These are phyloP conservation scores for Nothophytophthora sp. DNA, from an alignment of 352 stramenopile genomes.

Conservation along the genomic window DNA sequence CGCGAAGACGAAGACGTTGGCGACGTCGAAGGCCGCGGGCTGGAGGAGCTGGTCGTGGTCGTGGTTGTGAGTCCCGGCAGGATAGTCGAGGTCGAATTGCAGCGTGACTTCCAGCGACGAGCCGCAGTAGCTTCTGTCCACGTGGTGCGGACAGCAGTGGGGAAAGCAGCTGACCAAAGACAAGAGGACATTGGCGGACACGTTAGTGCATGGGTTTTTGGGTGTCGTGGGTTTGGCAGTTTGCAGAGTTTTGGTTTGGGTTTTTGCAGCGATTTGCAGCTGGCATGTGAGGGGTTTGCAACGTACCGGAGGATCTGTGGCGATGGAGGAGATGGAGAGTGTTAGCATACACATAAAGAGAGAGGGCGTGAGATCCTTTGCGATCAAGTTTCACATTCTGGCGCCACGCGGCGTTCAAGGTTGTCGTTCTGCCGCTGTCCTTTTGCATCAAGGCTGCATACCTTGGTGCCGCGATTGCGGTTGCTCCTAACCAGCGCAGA, in stretches of 20 bases:
- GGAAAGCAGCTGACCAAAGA: conserved; percentile 38
- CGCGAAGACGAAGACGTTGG: conserved; percentile 13
- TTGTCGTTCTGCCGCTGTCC: too few relatives aligned
- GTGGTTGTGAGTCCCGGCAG: neutral
- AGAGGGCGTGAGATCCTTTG: neutral
- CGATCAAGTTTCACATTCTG: too few relatives aligned
- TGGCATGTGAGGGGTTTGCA: neutral
- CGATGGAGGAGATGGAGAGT: neutral
- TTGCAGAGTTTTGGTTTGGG: neutral
- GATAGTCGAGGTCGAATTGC: neutral
- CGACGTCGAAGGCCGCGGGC: conserved; percentile 6
- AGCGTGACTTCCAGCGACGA: conserved; percentile 32
- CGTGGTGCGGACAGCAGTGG: conserved; percentile 45
- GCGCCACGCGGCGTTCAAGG: too few relatives aligned
- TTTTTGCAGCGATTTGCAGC: neutral
- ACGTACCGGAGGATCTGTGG: neutral
- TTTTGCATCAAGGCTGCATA: neutral
- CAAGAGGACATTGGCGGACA: too few relatives aligned
- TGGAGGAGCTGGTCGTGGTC: neutral
- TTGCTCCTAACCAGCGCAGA: conserved; percentile 34
- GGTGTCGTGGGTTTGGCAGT: too few relatives aligned
- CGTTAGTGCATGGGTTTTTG: too few relatives aligned
- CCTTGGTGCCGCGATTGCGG: conserved; percentile 27
- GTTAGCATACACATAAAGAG: neutral
- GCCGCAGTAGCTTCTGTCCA: conserved; percentile 51